These are phyloP conservation scores for Monosporascus sp. DNA, from an alignment of 2,329 filamentous ascomycete genomes.

Conservation along the genomic window DNA sequence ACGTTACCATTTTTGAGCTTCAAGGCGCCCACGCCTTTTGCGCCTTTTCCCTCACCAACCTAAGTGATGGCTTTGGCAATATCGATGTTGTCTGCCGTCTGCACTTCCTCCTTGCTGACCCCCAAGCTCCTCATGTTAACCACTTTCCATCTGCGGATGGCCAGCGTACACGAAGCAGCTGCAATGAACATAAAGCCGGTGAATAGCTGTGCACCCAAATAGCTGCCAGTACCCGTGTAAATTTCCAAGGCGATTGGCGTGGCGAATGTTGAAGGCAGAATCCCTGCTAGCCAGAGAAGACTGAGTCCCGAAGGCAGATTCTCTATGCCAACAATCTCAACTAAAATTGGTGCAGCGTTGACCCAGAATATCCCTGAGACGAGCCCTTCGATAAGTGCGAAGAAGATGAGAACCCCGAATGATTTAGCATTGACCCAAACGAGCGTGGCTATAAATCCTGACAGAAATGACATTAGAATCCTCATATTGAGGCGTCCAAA, in stretches of 20 bases:
- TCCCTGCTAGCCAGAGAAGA: slow-evolving; percentile 54
- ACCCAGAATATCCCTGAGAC: slow-evolving; percentile 57
- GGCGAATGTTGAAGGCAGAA: slow-evolving; percentile 46
- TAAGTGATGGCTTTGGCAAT: too few species aligned
- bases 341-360: slow-evolving; percentile 52
- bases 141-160: slow-evolving; percentile 56
- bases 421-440: slow-evolving; percentile 57
- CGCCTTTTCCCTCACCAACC: too few species aligned
- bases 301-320: slow-evolving; percentile 52
- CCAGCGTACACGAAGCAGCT: slow-evolving; percentile 41
- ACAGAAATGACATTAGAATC: slow-evolving; percentile 45
- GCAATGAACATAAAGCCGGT: slow-evolving; percentile 58
- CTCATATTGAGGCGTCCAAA: slow-evolving; percentile 60
- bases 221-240: slow-evolving; percentile 38
- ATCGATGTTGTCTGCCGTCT: too few species aligned
- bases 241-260: slow-evolving; percentile 50
- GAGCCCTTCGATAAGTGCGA: slow-evolving; percentile 51
- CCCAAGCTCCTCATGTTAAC: too few species aligned
- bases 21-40: too few species aligned
- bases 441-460: slow-evolving; percentile 52
- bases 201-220: slow-evolving; percentile 55
- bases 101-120: too few species aligned
- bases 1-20: too few species aligned
- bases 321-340: slow-evolving; percentile 55
- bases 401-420: slow-evolving; percentile 54